Base-by-base conservation (phyloP, 768 basidiomycete species). In the Collybia sordida region DNA sequence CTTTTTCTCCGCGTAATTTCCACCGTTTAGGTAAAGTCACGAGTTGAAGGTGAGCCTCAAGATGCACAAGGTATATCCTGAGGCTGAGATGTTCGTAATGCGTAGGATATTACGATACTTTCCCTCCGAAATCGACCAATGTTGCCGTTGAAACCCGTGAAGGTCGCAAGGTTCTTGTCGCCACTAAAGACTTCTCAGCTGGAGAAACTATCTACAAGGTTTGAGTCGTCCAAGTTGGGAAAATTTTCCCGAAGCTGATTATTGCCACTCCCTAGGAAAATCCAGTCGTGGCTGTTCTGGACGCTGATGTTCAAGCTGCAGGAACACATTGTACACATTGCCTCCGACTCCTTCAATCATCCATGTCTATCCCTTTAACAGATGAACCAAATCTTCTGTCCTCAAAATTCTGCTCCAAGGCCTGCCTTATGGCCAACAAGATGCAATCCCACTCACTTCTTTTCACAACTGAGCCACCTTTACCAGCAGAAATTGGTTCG, bases 131-230 rank as follows among this genome's bases (percentile, higher is more conserved):
- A 64, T 73, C 70, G 23, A 82, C 76, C 73, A 86, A 88, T 59
- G 87, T 91, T 34, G 70, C 75, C n/a, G 72, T 90, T 34, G 73
- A 82, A 52, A 55, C 65, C 42, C 73, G 67, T 46, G 60, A 65
- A 60, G 60, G 65, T 44, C 79, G 77, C 44, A 82, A 80, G 60
- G 70, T 81, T 21, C 67, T 91, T 27, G 72, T 90, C 27, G 81
- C 82, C 24, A 77, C 72, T 50, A 83, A 85, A 63, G 86, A 90
- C 57, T 76, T 92, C 50, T 66, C 75, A 42, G 75, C 76, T 2
- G 90, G 89, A 41, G 87, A 92, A 51, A 70, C 81, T 40, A 89
- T 93, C 44, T 93, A 91, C 71, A 85, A 79, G 77, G 90, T 84
- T 63, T 42, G 50, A 53, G 34, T 39, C 27, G 36, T 39, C 38